Evolutionary conservation across 176 grass and related monocot species (phyloP).

Genomic region (Panicum miliaceum): DNA sequence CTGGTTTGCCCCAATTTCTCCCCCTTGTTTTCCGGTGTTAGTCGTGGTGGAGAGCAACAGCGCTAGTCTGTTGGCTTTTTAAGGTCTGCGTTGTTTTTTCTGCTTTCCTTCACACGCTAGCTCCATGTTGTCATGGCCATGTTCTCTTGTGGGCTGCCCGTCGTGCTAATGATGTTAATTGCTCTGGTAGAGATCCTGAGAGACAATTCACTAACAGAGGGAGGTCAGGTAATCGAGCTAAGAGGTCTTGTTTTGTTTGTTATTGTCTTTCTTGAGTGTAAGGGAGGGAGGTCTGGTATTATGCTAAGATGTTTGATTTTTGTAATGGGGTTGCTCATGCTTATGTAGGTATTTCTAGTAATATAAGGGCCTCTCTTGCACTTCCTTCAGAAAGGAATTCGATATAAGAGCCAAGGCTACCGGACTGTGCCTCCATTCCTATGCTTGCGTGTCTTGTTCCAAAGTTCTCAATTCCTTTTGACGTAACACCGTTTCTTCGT

Average conservation of each 20-base stretch:
- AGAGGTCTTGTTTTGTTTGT: neutral
- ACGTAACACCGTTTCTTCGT: neutral
- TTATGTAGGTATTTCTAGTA: neutral
- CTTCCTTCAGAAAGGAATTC: neutral
- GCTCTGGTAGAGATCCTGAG: neutral
- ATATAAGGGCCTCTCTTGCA: neutral
- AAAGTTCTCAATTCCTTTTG: neutral
- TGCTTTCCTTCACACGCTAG: neutral
- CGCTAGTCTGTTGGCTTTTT: no score
- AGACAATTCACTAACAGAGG: no score
- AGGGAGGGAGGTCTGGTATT: neutral
- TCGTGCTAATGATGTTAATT: neutral
- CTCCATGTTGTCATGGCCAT: neutral
- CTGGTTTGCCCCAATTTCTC: no score
- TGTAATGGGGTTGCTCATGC: neutral
- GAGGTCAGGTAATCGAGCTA: neutral
- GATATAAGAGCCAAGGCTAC: neutral
- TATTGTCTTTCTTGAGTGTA: neutral
- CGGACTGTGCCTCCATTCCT: neutral
- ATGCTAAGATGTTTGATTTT: neutral
- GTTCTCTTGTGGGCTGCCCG: neutral
- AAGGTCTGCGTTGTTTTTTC: neutral
- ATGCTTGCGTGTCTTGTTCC: neutral
- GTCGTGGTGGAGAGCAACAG: neutral
- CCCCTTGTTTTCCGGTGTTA: neutral